Percentiles rank a stretch among this genome's conserved stretches.
Conservation (phyloP, 2,329 filamentous ascomycete genomes). For the Cercospora nicotianae region DNA sequence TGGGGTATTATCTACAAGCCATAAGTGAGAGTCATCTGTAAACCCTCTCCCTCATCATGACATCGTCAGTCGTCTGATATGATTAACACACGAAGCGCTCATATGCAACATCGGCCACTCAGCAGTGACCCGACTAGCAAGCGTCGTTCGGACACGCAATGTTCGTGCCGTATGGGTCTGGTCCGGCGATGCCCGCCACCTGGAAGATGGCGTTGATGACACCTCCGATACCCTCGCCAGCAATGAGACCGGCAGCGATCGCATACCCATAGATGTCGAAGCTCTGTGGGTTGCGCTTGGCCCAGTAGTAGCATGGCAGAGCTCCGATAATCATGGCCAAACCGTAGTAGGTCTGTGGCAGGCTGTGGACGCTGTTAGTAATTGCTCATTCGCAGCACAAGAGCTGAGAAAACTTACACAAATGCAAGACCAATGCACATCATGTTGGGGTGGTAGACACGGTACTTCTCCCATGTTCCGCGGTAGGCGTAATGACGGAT, state of each 20-base stretch:
- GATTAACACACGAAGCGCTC: not conserved
- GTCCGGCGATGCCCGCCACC: slow-evolving; percentile 46
- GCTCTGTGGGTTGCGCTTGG: slow-evolving; percentile 51
- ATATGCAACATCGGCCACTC: not conserved
- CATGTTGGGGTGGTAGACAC: slow-evolving; percentile 61
- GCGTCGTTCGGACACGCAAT: slow-evolving; percentile 45
- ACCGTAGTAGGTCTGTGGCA: slow-evolving; percentile 25
- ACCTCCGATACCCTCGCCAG: slow-evolving; percentile 63
- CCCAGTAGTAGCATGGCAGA: slow-evolving; percentile 55
- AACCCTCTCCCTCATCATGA: not conserved
- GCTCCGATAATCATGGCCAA: slow-evolving; percentile 59
- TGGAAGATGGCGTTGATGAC: slow-evolving; percentile 60
- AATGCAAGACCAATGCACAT: slow-evolving; percentile 59
- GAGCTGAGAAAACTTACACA: slow-evolving; percentile 36
- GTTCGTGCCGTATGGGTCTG: slow-evolving; percentile 43
- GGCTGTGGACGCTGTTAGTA: slow-evolving; percentile 30
- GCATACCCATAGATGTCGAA: slow-evolving; percentile 62
- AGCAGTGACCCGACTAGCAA: slow-evolving; percentile 28
- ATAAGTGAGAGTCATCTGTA: slow-evolving; percentile 8
- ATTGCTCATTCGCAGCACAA: not conserved
- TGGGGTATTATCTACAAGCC: not conserved
- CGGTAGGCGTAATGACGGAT: slow-evolving; percentile 57
- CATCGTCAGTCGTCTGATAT: slow-evolving; percentile 5
- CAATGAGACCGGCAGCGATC: slow-evolving; percentile 61
- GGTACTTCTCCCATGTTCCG: slow-evolving; percentile 56